Percentiles rank a stretch among this genome's conserved stretches.
These are phyloP conservation scores for Nemania bipapillata DNA, from an alignment of 2,329 filamentous ascomycete genomes.

Conservation along the genomic window DNA sequence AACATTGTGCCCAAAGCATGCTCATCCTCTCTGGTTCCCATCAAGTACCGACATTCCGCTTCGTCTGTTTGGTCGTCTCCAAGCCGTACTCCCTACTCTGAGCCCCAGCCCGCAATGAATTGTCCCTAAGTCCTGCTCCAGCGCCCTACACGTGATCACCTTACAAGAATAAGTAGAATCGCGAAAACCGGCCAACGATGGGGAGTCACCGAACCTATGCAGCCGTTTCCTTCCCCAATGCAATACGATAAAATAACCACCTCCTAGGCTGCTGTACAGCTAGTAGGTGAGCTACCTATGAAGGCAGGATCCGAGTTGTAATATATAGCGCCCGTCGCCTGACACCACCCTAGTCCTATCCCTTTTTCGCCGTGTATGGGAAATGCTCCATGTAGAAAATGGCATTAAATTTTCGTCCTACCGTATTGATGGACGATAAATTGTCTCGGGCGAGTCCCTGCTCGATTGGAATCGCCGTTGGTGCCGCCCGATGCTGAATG, in stretches of 20 bases:
- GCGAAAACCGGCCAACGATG: conserved; percentile 34
- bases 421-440: conserved; percentile 13
- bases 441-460: conserved; percentile 17
- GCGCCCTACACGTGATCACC: conserved; percentile 20
- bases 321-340: conserved; percentile 38
- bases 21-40: conserved; percentile 10
- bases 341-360: conserved; percentile 25
- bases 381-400: conserved; percentile 34
- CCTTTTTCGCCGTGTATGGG: conserved; percentile 35
- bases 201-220: conserved; percentile 36
- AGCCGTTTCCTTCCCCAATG: conserved; percentile 35
- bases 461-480: conserved; percentile 26
- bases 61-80: conserved; percentile 11
- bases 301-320: conserved; percentile 31
- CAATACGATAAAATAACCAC: conserved; percentile 36
- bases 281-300: conserved; percentile 18
- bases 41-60: neutral
- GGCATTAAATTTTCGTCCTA: conserved; percentile 15
- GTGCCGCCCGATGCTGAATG: conserved; percentile 27
- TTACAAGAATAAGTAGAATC: conserved; percentile 26
- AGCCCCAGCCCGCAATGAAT: conserved; percentile 22
- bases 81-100: conserved; percentile 9
- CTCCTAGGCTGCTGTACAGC: conserved; percentile 18
- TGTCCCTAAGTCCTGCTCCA: conserved; percentile 22
- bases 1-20: conserved; percentile 3